phyloP scores from a whole-genome alignment of 805 yeast species.

The Jamesozyma spencerorum region DNA sequence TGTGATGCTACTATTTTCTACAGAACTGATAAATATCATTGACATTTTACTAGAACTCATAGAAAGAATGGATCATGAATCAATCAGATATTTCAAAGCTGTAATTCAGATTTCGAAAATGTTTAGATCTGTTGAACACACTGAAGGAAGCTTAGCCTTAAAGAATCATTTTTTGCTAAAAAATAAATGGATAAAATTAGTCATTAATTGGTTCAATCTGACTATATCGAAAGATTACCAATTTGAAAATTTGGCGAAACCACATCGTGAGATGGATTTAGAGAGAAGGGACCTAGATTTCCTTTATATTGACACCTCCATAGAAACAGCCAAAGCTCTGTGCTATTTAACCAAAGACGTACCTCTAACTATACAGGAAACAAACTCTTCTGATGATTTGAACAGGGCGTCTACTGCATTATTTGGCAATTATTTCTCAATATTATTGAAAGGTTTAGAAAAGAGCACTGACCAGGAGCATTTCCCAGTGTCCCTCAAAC shows the following conservation, averaged over 20 bases:
- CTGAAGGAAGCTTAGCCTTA: conserved; percentile 17
- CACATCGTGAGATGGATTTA: conserved; percentile 27
- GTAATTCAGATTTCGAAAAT: conserved; percentile 24
- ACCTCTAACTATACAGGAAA: conserved; percentile 49
- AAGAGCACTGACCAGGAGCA: conserved; percentile 24
- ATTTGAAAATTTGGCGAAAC: conserved; percentile 16
- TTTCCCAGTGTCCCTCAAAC: conserved; percentile 32
- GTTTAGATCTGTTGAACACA: conserved; percentile 16
- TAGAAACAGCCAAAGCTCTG: conserved; percentile 49
- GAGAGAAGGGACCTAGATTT: conserved; percentile 35
- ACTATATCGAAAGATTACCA: conserved; percentile 35
- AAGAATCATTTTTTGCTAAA: conserved; percentile 39
- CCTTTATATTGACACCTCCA: conserved; percentile 45
- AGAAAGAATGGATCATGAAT: conserved; percentile 10
- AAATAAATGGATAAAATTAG: conserved; percentile 38
- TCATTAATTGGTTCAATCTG: conserved; percentile 44
- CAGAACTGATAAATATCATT: conserved; percentile 28
- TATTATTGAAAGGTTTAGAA: conserved; percentile 38
- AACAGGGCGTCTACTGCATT: conserved; percentile 45
- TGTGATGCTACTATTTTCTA: conserved; percentile 23
- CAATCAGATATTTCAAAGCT: conserved; percentile 17
- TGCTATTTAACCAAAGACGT: conserved; percentile 44
- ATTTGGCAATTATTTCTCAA: conserved; percentile 62
- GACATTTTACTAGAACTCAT: conserved; percentile 17
- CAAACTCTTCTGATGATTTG: conserved; percentile 40